Evolutionary conservation across 2,329 filamentous ascomycete species (phyloP), one percentile per base, ranked within the genome.

Genomic region (Dothideomycetes sp.): DNA sequence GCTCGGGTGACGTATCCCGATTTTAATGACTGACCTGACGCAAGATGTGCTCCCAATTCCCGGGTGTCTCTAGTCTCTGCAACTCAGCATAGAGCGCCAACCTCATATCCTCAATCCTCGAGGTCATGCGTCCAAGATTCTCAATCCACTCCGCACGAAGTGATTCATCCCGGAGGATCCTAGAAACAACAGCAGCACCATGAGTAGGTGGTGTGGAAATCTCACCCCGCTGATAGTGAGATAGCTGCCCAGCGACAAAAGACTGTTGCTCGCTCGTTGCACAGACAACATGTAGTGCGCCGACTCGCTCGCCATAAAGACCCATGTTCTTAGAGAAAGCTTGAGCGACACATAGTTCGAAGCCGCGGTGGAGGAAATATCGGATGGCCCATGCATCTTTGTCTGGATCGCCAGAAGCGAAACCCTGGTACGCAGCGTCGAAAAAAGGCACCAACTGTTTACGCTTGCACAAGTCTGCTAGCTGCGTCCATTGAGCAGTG

Each of bases 1-100:
- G 15, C 31, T 19, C 31, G 38, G 9, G 31, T 16, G 4, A 41
- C 14, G n/a, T n/a, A n/a, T n/a, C n/a, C n/a, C n/a, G n/a, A n/a
- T n/a, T n/a, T 93, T 84, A 10, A 88, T 95, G 60, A 98, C 94
- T 66, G 98, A 91, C n/a, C n/a, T n/a, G n/a, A n/a, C n/a, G n/a
- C n/a, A n/a, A n/a, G 58, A 96, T 91, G 64, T 96, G 89, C 55
- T 86, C 84, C 88, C 89, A 95, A 12, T 75, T 79, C 14, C 87
- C 87, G 0, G 87, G 86, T 0, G 87, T 94, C 17, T 75, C 76
- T 38, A 86, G 73, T 52, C 77, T 74, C 65, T 94, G 86, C 9
- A 95, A 74, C 60, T 86, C 82, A 40, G 68, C 65, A 37, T 84
- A 75, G 51, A 95, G 66, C 4, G 73, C 75, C 52, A 74, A 75